phyloP scores from a whole-genome alignment of 192 early-diverging fungal species.

The Dispira simplex region DNA sequence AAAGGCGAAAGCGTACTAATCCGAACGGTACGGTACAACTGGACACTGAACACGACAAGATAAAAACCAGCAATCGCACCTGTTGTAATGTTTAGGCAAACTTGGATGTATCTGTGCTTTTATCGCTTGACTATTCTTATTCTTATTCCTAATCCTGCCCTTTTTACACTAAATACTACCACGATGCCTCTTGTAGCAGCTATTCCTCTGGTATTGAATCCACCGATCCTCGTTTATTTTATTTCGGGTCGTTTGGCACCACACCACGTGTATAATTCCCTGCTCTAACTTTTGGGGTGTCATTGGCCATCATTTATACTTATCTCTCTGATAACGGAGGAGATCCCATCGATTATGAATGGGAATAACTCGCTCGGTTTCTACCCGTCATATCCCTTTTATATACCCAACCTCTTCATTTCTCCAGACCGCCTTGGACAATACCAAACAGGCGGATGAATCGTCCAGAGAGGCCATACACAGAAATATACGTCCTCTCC shows the following conservation, averaged over 20 bases:
- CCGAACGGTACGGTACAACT: conserved; percentile 11
- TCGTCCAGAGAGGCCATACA: too few relatives aligned
- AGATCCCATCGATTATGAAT: too few relatives aligned
- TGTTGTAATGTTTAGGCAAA: conserved; percentile 1
- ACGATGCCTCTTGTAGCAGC: background rate
- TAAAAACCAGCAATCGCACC: background rate
- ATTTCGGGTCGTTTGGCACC: background rate
- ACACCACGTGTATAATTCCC: too few relatives aligned
- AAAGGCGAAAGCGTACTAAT: conserved; percentile 8
- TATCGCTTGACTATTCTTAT: background rate
- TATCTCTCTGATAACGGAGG: too few relatives aligned
- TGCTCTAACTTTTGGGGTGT: too few relatives aligned
- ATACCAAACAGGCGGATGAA: too few relatives aligned
- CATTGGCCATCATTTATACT: too few relatives aligned
- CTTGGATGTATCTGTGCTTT: background rate
- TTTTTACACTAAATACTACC: background rate
- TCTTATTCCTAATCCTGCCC: background rate
- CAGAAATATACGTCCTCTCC: too few relatives aligned
- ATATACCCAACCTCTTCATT: too few relatives aligned
- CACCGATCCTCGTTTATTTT: background rate
- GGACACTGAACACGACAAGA: conserved; percentile 9
- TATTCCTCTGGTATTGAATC: background rate
- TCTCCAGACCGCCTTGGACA: too few relatives aligned
- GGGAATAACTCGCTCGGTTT: too few relatives aligned
- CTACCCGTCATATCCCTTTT: too few relatives aligned